Evolutionary conservation across 371 early-diverging fungal species (phyloP).

Genomic region (Fennellomyces sp.): DNA sequence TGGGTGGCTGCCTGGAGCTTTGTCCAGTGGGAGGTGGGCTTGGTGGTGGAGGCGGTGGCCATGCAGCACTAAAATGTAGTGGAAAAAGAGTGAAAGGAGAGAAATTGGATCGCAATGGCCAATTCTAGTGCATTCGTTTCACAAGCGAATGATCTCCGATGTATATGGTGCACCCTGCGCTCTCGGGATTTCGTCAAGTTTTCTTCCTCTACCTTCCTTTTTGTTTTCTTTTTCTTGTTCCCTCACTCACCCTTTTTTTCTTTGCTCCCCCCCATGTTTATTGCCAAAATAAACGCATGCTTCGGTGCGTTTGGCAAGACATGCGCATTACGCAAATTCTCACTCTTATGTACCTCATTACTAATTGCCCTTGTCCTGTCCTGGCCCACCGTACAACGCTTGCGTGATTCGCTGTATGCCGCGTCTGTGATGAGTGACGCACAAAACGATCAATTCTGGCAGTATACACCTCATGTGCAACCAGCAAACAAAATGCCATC

Average conservation of each 20-base stretch:
- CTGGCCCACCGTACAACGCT: conserved; percentile 7
- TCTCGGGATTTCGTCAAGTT: too few species aligned
- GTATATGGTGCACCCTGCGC: neutral
- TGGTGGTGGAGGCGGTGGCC: neutral
- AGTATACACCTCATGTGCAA: conserved; percentile 37
- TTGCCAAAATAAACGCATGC: conserved; percentile 13
- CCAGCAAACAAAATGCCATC: conserved; percentile 14
- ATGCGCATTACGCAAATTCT: conserved; percentile 4
- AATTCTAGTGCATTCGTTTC: too few species aligned
- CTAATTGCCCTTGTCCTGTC: conserved; percentile 8
- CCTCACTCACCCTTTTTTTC: neutral
- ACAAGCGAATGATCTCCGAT: too few species aligned
- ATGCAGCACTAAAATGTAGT: too few species aligned
- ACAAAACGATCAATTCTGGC: conserved; percentile 36
- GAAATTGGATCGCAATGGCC: too few species aligned
- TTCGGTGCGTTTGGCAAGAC: conserved; percentile 10
- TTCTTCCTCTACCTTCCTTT: neutral
- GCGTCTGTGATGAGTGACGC: conserved; percentile 17
- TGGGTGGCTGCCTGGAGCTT: conserved; percentile 12
- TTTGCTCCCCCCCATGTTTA: conserved; percentile 19
- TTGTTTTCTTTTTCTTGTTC: neutral
- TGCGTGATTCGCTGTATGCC: conserved; percentile 17
- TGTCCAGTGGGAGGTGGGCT: conserved; percentile 6
- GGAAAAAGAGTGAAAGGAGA: conserved; percentile 2
- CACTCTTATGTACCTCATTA: conserved; percentile 7